Conservation (phyloP, 371 early-diverging fungal species). For the Mucor velutinosus region DNA sequence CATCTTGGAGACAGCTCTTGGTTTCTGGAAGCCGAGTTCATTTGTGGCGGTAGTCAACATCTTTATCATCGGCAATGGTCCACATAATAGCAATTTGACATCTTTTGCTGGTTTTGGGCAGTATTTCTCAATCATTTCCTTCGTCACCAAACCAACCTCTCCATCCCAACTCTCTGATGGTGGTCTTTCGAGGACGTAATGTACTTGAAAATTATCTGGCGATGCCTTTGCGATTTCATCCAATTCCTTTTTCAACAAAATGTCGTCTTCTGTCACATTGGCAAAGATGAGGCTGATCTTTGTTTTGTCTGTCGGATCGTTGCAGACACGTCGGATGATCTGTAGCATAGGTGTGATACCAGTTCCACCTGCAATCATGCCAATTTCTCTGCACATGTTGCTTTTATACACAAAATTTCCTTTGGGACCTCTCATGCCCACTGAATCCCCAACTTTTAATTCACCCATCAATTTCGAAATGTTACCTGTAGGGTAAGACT, state of each 20-base stretch:
- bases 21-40: conserved; percentile 74
- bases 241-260: conserved; percentile 81
- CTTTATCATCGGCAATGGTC: conserved; percentile 82
- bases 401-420: conserved; percentile 89
- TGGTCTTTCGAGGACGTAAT: conserved; percentile 83
- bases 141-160: conserved; percentile 79
- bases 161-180: conserved; percentile 78
- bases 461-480: conserved; percentile 79
- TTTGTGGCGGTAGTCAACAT: conserved; percentile 67
- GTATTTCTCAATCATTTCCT: conserved; percentile 70
- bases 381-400: conserved; percentile 78
- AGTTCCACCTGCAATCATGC: conserved; percentile 95
- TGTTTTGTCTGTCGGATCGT: conserved; percentile 77
- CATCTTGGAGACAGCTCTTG: conserved; percentile 81
- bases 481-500: conserved; percentile 87
- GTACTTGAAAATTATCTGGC: conserved; percentile 78
- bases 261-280: conserved; percentile 86
- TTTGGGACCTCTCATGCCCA: conserved; percentile 89
- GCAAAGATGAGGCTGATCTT: conserved; percentile 85
- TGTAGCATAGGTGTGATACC: conserved; percentile 96
- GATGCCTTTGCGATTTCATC: conserved; percentile 70
- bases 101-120: conserved; percentile 74
- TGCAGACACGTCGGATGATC: conserved; percentile 76
- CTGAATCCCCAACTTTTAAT: conserved; percentile 80
- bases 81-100: conserved; percentile 90